Base-by-base conservation (phyloP, 129 eudicot species). In the Silybum marianum region DNA sequence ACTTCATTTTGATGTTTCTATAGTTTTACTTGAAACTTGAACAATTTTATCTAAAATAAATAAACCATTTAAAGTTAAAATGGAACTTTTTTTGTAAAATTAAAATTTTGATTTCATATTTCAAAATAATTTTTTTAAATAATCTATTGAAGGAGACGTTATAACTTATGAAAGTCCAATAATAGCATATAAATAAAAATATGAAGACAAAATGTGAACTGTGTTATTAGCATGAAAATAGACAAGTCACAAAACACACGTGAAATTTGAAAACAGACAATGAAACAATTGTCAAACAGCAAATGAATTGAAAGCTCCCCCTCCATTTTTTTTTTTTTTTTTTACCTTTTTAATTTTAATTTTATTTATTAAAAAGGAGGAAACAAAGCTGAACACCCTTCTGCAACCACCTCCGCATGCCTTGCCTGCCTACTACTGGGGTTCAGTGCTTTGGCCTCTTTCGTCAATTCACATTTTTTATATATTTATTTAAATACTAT, bases 381-480 rank as follows among this genome's bases (percentile, higher is more conserved):
- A 74, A 75, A 74, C 62, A 82, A 82, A 82, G 80, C 85, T 81
- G 85, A 75, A 14, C 75, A 67, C 18, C 39, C 39, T 81, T 76
- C 80, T 82, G 85, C 85, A 67, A 36, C 54, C 42, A 68, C 3
- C 40, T 46, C 75, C 80, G 85, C 85, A 82, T 82, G 85, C 85
- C 58, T 81, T 69, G 42, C 7, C 48, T 34, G 38, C 18, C 69
- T 14, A 48, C 60, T 14, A 40, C 74, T 73, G 67, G 84, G 32
- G 34, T 65, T 62, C 36, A 72, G 66, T 80, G 79, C 74, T 63
- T 3, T 38, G 71, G 72, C 19, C 60, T 42, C 46, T 60, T 73
- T n/a, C 69, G 23, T 72, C 46, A 21, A 46, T 12, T 74, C 46
- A 8, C n/a, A 54, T 16, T 7, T 51, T 22, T 4, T 7, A 3